Evolutionary conservation across 2,329 filamentous ascomycete genomes (phyloP).

Genomic region (Geoglossum cookeanum): DNA sequence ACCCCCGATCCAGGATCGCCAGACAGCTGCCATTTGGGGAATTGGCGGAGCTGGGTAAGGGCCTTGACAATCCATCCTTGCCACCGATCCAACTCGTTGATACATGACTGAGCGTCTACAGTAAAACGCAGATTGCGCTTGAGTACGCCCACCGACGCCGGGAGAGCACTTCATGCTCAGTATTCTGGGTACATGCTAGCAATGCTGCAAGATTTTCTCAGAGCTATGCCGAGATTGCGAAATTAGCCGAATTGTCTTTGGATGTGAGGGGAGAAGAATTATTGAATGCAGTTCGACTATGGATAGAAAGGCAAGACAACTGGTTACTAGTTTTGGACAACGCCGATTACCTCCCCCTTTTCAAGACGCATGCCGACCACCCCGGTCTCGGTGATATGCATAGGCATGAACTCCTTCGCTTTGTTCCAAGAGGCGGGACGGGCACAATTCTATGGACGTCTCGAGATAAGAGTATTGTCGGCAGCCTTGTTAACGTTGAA

Average conservation of each 20-base stretch:
- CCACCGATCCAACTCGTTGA: background rate
- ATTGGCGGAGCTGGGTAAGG: background rate
- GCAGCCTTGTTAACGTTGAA: conserved; percentile 12
- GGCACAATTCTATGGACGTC: conserved; percentile 20
- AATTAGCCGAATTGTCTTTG: conserved; percentile 10
- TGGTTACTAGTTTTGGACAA: conserved; percentile 21
- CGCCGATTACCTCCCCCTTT: conserved; percentile 16
- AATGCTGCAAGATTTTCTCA: conserved; percentile 16
- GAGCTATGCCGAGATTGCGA: conserved; percentile 17
- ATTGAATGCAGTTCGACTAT: conserved; percentile 8
- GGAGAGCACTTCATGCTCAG: conserved; percentile 12
- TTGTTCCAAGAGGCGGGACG: conserved; percentile 12
- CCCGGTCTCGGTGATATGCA: background rate
- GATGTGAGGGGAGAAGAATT: conserved; percentile 12
- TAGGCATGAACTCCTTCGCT: conserved; percentile 8
- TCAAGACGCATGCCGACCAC: conserved; percentile 6
- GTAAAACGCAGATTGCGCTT: conserved; percentile 22
- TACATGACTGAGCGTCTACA: conserved; percentile 6
- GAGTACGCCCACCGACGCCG: conserved; percentile 18
- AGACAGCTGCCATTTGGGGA: background rate
- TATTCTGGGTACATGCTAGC: conserved; percentile 23
- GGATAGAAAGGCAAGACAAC: background rate
- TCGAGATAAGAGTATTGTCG: conserved; percentile 14
- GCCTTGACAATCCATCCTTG: background rate
- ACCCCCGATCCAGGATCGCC: background rate